Conservation (phyloP, 768 basidiomycete genomes). For the Boletus vermiculosoides region DNA sequence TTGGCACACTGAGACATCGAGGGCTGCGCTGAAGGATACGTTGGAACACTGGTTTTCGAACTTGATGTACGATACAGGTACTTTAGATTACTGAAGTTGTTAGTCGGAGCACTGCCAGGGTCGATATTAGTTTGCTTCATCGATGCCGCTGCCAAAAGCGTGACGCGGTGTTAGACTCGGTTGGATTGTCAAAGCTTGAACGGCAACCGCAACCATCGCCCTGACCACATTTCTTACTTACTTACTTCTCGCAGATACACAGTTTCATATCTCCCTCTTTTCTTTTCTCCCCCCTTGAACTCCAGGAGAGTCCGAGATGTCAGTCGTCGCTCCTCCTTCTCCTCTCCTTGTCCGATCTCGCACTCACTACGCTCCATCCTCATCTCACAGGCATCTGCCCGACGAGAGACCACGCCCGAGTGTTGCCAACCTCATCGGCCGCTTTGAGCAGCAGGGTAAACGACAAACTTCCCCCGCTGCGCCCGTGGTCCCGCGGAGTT, state of each 20-base stretch:
- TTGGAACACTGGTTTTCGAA: constrained; percentile 23
- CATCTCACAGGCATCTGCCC: constrained; percentile 67
- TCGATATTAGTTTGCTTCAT: not conserved
- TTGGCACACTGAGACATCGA: constrained; percentile 47
- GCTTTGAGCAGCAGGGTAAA: constrained; percentile 82
- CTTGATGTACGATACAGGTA: not conserved
- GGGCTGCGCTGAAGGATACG: constrained; percentile 18
- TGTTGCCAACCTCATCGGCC: constrained; percentile 88
- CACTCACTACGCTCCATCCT: constrained; percentile 10
- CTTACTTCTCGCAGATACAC: constrained; percentile 10
- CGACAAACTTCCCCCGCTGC: constrained; percentile 45
- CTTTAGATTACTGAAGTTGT: not conserved
- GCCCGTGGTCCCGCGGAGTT: constrained; percentile 51
- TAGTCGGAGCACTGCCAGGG: constrained; percentile 10
- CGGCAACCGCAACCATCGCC: constrained; percentile 30
- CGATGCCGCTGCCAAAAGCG: constrained; percentile 18
- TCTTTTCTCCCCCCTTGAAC: constrained; percentile 8
- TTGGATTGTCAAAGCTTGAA: constrained; percentile 6
- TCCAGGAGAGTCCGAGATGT: constrained; percentile 28
- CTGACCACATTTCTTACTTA: constrained; percentile 19
- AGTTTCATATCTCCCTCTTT: constrained; percentile 15
- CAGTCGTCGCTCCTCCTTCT: constrained; percentile 17
- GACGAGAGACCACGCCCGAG: constrained; percentile 86
- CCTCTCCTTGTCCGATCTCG: constrained; percentile 5
- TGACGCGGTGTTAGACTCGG: not conserved